A percentile compares a stretch with the other conserved stretches of the same genome.
Conservation (phyloP, 164 flowering plant species). For the Annona squamosa region DNA sequence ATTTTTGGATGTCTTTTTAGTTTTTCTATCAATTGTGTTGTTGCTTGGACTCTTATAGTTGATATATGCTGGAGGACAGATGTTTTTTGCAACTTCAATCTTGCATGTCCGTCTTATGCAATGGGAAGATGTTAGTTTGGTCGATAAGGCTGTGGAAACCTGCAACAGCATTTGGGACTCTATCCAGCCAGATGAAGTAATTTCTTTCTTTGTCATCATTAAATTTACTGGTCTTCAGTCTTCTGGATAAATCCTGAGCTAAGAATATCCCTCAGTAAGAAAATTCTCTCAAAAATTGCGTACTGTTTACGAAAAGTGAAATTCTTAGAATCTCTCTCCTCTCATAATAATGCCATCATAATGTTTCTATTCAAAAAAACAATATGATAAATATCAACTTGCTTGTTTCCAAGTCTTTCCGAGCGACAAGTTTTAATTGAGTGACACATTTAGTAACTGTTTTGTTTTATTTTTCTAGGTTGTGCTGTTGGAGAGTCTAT, state of each 20-base stretch:
- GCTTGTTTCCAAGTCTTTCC: too few relatives aligned
- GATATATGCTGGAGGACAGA: conserved; percentile 29
- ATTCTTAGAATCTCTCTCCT: too few relatives aligned
- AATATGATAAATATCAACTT: too few relatives aligned
- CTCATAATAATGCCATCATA: too few relatives aligned
- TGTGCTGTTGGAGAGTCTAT: too few relatives aligned
- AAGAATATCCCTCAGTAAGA: neutral
- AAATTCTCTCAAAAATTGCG: too few relatives aligned
- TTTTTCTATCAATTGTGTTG: neutral
- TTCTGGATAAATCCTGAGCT: neutral
- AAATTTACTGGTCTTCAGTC: neutral
- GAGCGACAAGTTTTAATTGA: too few relatives aligned
- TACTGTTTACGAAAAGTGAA: too few relatives aligned
- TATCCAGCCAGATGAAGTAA: conserved; percentile 55
- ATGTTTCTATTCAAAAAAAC: too few relatives aligned
- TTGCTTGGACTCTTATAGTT: conserved; percentile 1
- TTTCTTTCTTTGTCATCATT: conserved; percentile 9
- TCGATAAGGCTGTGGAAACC: conserved; percentile 47
- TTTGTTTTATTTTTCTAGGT: too few relatives aligned
- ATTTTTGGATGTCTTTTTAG: neutral
- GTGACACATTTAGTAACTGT: too few relatives aligned
- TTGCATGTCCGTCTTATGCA: conserved; percentile 87
- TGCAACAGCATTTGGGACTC: conserved; percentile 70
- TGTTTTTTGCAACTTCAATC: conserved; percentile 81
- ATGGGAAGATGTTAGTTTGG: conserved; percentile 62